A percentile compares a stretch with the other conserved stretches of the same genome.
phyloP scores from a whole-genome alignment of 2,329 filamentous ascomycete species.

The Lachnellula willkommii region DNA sequence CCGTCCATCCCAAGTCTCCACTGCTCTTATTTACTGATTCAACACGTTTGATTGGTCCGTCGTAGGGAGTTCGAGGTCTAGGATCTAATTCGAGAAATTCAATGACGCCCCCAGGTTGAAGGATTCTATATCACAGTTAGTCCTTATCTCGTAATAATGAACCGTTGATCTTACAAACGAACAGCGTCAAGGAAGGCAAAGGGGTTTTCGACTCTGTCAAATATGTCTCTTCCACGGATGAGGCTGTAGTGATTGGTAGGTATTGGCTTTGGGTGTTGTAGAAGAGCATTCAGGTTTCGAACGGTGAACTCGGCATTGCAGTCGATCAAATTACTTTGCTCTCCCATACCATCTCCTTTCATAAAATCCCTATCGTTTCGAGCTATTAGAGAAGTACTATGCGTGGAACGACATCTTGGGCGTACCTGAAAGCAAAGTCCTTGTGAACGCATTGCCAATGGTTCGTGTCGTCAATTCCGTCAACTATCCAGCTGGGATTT shows the following conservation, averaged over 20 bases:
- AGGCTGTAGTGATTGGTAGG: constrained; percentile 26
- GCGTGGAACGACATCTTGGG: neutral
- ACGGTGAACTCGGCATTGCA: constrained; percentile 25
- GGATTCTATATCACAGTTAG: constrained; percentile 11
- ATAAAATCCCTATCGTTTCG: constrained; percentile 24
- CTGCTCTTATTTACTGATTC: constrained; percentile 15
- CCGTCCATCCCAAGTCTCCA: constrained; percentile 22
- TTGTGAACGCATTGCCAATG: constrained; percentile 24
- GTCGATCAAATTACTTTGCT: constrained; percentile 14
- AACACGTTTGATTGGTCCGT: neutral
- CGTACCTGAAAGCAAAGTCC: constrained; percentile 16
- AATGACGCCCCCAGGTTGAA: constrained; percentile 29
- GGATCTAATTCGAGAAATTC: constrained; percentile 31
- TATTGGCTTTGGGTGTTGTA: constrained; percentile 21
- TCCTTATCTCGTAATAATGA: neutral
- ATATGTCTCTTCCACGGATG: constrained; percentile 28
- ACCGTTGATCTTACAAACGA: constrained; percentile 19
- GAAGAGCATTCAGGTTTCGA: constrained; percentile 26
- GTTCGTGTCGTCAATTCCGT: constrained; percentile 28
- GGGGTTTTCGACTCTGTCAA: constrained; percentile 27
- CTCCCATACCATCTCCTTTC: neutral
- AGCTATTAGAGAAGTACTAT: neutral
- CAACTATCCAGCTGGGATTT: constrained; percentile 27
- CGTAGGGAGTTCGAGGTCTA: constrained; percentile 18
- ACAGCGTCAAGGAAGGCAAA: constrained; percentile 28